Evolutionary conservation across 1,139 yeast genomes (phyloP).

Genomic region (Yamadazyma taylorii): DNA sequence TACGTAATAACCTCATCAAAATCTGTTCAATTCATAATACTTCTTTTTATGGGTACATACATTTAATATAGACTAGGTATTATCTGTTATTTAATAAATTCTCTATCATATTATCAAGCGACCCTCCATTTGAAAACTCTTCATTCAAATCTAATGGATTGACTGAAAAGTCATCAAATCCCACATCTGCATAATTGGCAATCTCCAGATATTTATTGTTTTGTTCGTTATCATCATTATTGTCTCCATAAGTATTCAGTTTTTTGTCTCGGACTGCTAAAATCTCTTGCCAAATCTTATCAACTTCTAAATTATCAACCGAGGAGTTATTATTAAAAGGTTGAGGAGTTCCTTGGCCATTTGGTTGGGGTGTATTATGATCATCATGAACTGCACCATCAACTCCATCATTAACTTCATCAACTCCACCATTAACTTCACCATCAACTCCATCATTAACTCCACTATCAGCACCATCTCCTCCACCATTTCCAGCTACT

Average conservation of each 20-base stretch:
- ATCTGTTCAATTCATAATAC: too few relatives aligned
- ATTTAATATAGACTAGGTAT: neutral
- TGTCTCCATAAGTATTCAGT: neutral
- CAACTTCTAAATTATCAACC: slow-evolving; percentile 3
- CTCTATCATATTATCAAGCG: neutral
- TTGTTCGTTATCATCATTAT: neutral
- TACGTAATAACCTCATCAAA: too few relatives aligned
- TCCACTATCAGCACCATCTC: too few relatives aligned
- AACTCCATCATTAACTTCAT: neutral
- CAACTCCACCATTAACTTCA: neutral
- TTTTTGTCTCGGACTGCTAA: slow-evolving; percentile 2
- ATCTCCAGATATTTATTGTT: slow-evolving; percentile 6
- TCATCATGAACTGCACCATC: neutral
- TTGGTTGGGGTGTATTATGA: too few relatives aligned
- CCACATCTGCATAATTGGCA: slow-evolving; percentile 8
- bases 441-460: neutral
- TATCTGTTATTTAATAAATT: neutral
- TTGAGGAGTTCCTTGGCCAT: neutral
- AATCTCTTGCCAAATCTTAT: slow-evolving; percentile 9
- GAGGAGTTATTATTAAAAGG: too few relatives aligned
- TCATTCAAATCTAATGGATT: neutral
- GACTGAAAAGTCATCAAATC: slow-evolving; percentile 5
- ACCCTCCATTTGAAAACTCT: neutral
- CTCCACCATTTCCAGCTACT: too few relatives aligned
- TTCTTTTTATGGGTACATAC: neutral